Evolutionary conservation across 2,329 filamentous ascomycete genomes (phyloP), one percentile per base, ranked within the genome.

Genomic region (Aspergillus awamori): DNA sequence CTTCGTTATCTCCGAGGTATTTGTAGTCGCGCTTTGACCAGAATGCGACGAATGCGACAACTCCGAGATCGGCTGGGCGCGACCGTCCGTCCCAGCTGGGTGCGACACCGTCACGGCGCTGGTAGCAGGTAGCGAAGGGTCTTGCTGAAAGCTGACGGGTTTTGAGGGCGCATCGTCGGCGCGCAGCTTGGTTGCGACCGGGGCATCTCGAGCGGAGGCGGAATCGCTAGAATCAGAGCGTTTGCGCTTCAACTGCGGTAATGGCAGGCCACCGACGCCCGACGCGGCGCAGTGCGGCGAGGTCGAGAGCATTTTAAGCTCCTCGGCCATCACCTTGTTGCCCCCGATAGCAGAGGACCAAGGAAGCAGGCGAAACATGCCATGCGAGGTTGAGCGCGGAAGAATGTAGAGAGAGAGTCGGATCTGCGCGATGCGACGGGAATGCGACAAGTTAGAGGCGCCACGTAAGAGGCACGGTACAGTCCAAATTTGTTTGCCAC

Each of bases 201-300:
- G 74, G 30, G 71, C 70, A 53, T 74, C 71, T 53, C 66, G 57
- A 45, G 63, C 60, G 30, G 70, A 65, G 39, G 65, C 65, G 22
- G 70, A 72, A 67, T 81, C 80, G 48, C 78, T 75, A 65, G 81
- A 85, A 64, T 81, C 79, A 33, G 81, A 80, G 58, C 82, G 79
- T 74, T 87, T 87, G 64, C 86, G 82, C 80, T 88, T 88, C 70
- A 86, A 75, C 68, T 82, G 81, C 65, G 79, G 81, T 33, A 73
- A 63, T 41, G 73, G 61, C 39, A 75, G 65, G 53, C 59, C 62
- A 53, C 69, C 72, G 60, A 76, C 59, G 53, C 66, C 66, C 1
- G 73, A 68, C 38, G 70, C 64, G 49, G 72, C 66, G 63, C 73
- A 75, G 58, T 73, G 74, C 59, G 75, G 67, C 48, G 76, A 69